Percentiles rank a stretch among this genome's conserved stretches.
phyloP scores from a whole-genome alignment of 768 basidiomycete species.

The Mycena pura region DNA sequence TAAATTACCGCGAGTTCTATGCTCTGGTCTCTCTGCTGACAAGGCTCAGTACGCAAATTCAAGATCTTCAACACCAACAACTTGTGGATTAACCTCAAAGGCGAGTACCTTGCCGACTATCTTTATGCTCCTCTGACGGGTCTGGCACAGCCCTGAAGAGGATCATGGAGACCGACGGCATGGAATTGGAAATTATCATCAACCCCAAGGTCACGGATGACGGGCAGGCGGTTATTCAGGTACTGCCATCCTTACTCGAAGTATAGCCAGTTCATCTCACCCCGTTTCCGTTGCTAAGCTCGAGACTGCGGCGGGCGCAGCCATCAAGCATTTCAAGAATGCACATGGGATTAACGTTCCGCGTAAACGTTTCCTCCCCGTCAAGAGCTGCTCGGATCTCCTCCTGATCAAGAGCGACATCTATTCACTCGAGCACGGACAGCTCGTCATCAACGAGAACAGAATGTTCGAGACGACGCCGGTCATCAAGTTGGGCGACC shows the following conservation, averaged over 20 bases:
- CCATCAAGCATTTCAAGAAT: constrained; percentile 91
- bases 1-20: constrained; percentile 31
- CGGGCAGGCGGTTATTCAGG: constrained; percentile 85
- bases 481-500: constrained; percentile 96
- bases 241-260: constrained; percentile 27
- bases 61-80: constrained; percentile 94
- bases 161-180: constrained; percentile 83
- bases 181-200: constrained; percentile 95
- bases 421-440: constrained; percentile 89
- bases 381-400: constrained; percentile 87
- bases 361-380: constrained; percentile 91
- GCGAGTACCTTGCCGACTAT: constrained; percentile 41
- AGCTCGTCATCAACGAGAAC: constrained; percentile 81
- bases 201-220: constrained; percentile 89
- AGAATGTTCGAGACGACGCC: constrained; percentile 89
- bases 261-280: constrained; percentile 31
- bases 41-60: constrained; percentile 76
- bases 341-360: constrained; percentile 96
- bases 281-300: constrained; percentile 57
- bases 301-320: constrained; percentile 93
- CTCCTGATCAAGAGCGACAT: constrained; percentile 92
- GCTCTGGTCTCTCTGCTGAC: constrained; percentile 10
- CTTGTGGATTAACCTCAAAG: constrained; percentile 80
- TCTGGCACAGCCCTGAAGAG: constrained; percentile 76
- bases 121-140: background rate